A percentile compares a stretch with the other conserved stretches of the same genome.
Conservation (phyloP, 352 stramenopile genomes). For the Phytophthora quininea region DNA sequence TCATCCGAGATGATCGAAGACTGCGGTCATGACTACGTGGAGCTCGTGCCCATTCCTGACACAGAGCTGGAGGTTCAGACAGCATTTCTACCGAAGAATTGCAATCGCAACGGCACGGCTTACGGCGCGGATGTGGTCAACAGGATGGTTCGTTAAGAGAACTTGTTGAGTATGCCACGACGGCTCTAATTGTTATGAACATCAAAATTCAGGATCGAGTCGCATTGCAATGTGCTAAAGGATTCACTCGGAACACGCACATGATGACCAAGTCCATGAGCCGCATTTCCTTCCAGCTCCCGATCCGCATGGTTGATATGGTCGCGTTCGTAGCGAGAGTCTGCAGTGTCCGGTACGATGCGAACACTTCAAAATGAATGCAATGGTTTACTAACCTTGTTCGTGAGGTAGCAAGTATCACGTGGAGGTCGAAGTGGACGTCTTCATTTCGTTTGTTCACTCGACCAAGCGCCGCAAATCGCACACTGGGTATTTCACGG, state of each 20-base stretch:
- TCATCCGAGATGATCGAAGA: constrained; percentile 70
- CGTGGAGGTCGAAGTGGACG: constrained; percentile 71
- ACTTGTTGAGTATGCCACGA: background rate
- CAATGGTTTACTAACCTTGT: no score
- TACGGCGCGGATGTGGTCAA: constrained; percentile 66
- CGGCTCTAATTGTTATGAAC: background rate
- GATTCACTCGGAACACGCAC: constrained; percentile 67
- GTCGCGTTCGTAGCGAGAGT: constrained; percentile 63
- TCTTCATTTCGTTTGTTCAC: constrained; percentile 58
- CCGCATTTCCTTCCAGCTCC: constrained; percentile 72
- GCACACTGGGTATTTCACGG: constrained; percentile 66
- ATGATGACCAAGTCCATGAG: constrained; percentile 74
- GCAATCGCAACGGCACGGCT: constrained; percentile 77
- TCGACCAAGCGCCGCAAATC: constrained; percentile 42
- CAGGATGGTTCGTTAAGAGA: constrained; percentile 40
- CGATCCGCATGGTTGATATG: constrained; percentile 63
- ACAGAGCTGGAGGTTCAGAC: constrained; percentile 71
- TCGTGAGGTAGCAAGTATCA: constrained; percentile 40
- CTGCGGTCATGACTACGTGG: constrained; percentile 27
- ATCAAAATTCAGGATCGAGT: constrained; percentile 45
- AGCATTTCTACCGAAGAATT: constrained; percentile 71
- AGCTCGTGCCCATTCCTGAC: constrained; percentile 54
- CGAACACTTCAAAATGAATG: background rate
- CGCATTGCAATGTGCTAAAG: constrained; percentile 61
- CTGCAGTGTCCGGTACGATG: constrained; percentile 52